phyloP scores from a whole-genome alignment of 805 yeast genomes.

The Wickerhamomyces chambardii region DNA sequence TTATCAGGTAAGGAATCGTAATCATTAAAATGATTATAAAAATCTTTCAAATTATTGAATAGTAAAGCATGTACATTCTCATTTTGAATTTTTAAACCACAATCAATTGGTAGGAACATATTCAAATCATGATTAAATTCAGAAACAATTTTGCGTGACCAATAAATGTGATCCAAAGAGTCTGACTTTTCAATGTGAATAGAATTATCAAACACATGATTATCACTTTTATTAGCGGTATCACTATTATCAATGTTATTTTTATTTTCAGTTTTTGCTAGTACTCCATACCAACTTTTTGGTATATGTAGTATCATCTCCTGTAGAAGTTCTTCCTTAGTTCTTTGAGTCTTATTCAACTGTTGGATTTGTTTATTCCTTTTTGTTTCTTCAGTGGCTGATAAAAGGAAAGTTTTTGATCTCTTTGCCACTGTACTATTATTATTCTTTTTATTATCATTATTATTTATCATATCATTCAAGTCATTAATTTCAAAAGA shows the following conservation, averaged over 20 bases:
- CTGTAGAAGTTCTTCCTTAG: constrained; percentile 39
- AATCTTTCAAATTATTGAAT: constrained; percentile 39
- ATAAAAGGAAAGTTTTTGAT: background rate
- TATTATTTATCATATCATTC: no score
- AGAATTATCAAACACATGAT: constrained; percentile 8
- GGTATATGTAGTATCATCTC: constrained; percentile 43
- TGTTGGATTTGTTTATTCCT: constrained; percentile 15
- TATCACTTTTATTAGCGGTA: no score
- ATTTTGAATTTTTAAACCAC: constrained; percentile 33
- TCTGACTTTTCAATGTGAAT: constrained; percentile 14
- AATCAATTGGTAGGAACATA: constrained; percentile 43
- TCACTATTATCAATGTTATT: no score
- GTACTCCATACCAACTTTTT: no score
- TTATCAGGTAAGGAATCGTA: no score
- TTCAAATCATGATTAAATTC: constrained; percentile 39
- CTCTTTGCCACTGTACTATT: background rate
- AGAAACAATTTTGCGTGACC: constrained; percentile 42
- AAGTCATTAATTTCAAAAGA: no score
- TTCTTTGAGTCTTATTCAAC: constrained; percentile 28
- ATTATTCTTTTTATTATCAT: no score
- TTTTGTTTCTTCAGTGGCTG: constrained; percentile 1
- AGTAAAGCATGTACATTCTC: constrained; percentile 25
- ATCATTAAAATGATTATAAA: no score
- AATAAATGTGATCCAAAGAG: constrained; percentile 23
- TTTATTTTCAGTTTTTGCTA: no score